Conservation (phyloP, 768 basidiomycete genomes). For the Infundibulicybe gibba region DNA sequence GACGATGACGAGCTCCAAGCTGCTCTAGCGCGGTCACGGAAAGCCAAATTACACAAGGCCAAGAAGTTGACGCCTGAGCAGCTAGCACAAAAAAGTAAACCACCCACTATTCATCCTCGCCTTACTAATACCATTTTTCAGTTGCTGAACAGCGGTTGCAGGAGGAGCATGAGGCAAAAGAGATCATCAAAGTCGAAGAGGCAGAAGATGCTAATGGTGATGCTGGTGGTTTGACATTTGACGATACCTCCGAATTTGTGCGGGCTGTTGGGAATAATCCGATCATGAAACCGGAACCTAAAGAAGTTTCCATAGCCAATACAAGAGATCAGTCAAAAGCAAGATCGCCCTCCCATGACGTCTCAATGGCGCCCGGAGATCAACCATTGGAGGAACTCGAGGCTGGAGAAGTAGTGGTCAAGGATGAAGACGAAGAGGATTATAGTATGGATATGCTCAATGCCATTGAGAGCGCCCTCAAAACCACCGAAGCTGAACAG, state of each 20-base stretch:
- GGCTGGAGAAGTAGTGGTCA: slow-evolving; percentile 75
- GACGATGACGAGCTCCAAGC: slow-evolving; percentile 99
- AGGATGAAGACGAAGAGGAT: slow-evolving; percentile 75
- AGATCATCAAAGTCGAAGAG: slow-evolving; percentile 44
- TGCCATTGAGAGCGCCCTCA: slow-evolving; percentile 69
- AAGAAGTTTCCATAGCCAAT: slow-evolving; percentile 21
- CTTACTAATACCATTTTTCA: slow-evolving; percentile 20
- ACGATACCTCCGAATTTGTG: slow-evolving; percentile 97
- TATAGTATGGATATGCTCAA: slow-evolving; percentile 73
- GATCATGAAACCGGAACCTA: slow-evolving; percentile 43
- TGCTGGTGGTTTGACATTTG: slow-evolving; percentile 73
- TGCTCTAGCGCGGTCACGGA: slow-evolving; percentile 80
- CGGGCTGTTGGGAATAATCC: slow-evolving; percentile 75
- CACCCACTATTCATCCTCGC: neutral
- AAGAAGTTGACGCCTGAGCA: slow-evolving; percentile 83
- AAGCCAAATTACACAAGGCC: slow-evolving; percentile 72
- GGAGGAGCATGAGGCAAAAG: slow-evolving; percentile 41
- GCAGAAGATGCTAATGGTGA: slow-evolving; percentile 38
- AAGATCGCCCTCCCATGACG: slow-evolving; percentile 45
- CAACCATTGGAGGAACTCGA: slow-evolving; percentile 72
- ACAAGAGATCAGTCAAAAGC: slow-evolving; percentile 22
- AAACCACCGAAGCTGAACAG: slow-evolving; percentile 57
- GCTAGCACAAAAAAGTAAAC: slow-evolving; percentile 70
- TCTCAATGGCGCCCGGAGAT: slow-evolving; percentile 57
- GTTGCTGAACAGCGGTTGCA: slow-evolving; percentile 62